Evolutionary conservation across 805 yeast species (phyloP), one percentile per base, ranked within the genome.

Genomic region (Pichia membranifaciens): DNA sequence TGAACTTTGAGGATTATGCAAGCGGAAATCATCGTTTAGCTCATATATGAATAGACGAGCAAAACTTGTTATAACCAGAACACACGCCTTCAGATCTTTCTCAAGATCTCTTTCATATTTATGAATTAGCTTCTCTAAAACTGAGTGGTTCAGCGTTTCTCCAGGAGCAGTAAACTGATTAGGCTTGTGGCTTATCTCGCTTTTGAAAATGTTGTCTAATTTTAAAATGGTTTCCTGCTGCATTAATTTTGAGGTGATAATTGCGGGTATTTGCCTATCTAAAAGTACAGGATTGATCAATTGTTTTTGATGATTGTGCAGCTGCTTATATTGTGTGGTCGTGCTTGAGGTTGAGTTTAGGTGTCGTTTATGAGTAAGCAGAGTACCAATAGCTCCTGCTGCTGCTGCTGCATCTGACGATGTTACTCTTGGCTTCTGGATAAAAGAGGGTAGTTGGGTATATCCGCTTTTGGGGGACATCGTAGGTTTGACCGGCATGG

Each of bases 21-120:
- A 54, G 20, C 57, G 57, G 41, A 65, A 64, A 39, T 60, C 60
- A 1, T 65, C 53, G 29, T 62, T 58, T 12, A 64, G 51, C 44
- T 67, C 70, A 51, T 60, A 67, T 12, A 67, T 62, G 37, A 67
- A 53, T 17, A 67, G 37, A 23, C 71, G 52, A 3, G 70, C 71
- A 55, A 55, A 50, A 16, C 66, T 62, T 0, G 71, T 67, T 42
- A 67, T 65, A 1, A 67, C 57, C 44, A 67, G 49, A 38, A 67
- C 56, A 49, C 70, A 65, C 7, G 66, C 55, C 44, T 62, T 65
- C 34, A 65, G 36, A 48, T 60, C 64, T 31, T 62, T 55, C 23
- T 57, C 59, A 28, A 67, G 52, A 12, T 51, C 55, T 35, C 59
- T 57, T 18, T 60, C 61, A 46, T 65, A 61, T 25, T 59, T 62